Evolutionary conservation across 2,329 filamentous ascomycete genomes (phyloP), one percentile per base, ranked within the genome.

Genomic region (Colletotrichum tropicicola): DNA sequence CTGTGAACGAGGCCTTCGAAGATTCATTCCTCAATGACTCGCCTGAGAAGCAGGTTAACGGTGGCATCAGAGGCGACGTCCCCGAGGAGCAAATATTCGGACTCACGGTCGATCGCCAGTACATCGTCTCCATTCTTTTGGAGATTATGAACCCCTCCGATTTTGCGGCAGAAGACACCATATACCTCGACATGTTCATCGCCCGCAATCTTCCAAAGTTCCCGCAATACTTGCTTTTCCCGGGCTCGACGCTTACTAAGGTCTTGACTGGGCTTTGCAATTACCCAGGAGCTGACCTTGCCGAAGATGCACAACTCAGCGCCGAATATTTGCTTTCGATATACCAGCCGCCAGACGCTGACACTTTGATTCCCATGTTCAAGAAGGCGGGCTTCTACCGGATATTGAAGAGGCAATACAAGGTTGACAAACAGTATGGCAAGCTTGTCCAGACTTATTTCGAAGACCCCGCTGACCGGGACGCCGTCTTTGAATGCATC

Each of bases 171-270:
- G 88, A 92, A 66, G 94, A 98, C 73, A 94, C 92, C 12, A 92
- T 99, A 59, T 99, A 97, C 77, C 86, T 99, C 45, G 94, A 99
- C 78, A 99, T 99, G 94, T 99, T 99, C 73, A 92, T 99, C 74
- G 95, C 96, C 17, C 89, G 96, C 59, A 99, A 97, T 74, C 81
- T 99, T 52, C 93, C 97, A 4, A 99, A 99, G 76, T 99, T 97
- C 73, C 94, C 94, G 1, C 95, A 98, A 74, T 98, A 98, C 73
- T 90, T 99, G 53, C 86, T 98, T 10, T 88, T 99, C 48, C 92
- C 95, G 0, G 96, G 94, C 17, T 94, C 92, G 3, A 91, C 92
- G 2, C 83, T 99, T 1, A 92, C 94, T 64, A 90, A 89, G 64
- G 90, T 98, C 9, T 84, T 99, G 25, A 83, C 88, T 37, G 91